Percentiles rank a stretch among this genome's conserved stretches.
phyloP scores from a whole-genome alignment of 1,284 basidiomycete species.

The Ustilago curta region DNA sequence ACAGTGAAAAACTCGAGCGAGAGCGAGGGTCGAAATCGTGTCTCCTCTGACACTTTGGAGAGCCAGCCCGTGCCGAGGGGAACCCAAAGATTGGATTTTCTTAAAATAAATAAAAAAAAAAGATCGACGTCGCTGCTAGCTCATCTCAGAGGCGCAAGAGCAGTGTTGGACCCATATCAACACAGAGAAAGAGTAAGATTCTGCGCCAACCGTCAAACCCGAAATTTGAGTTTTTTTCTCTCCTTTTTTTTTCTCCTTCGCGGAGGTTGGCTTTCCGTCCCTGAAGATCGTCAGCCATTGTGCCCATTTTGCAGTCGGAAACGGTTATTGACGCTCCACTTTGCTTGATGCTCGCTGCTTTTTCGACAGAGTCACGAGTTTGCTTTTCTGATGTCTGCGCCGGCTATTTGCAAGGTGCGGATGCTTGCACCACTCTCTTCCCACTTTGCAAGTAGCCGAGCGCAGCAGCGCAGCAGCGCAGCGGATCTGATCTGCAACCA shows the following conservation, averaged over 20 bases:
- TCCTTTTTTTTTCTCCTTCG: background rate
- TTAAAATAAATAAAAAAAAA: too few species aligned
- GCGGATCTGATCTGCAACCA: slow-evolving; percentile 4
- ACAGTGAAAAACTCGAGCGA: background rate
- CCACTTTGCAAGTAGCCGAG: slow-evolving; percentile 6
- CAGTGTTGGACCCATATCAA: background rate
- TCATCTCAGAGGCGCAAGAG: background rate
- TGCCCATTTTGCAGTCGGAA: background rate
- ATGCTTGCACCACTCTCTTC: background rate
- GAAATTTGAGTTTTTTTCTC: background rate
- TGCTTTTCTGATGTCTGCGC: background rate
- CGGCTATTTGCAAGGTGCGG: slow-evolving; percentile 1
- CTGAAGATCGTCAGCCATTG: slow-evolving; percentile 7
- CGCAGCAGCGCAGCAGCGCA: too few species aligned
- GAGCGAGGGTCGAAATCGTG: slow-evolving; percentile 3
- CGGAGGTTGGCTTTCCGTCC: slow-evolving; percentile 16
- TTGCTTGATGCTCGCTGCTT: background rate
- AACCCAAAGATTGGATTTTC: too few species aligned
- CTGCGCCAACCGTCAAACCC: slow-evolving; percentile 7
- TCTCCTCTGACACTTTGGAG: background rate
- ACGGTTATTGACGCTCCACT: slow-evolving; percentile 45
- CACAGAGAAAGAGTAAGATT: background rate
- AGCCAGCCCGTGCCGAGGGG: too few species aligned
- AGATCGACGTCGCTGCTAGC: background rate
- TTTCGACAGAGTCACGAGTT: background rate